Percentiles rank a stretch among this genome's conserved stretches.
Conservation (phyloP, 2,329 filamentous ascomycete species). For the Epichloe coenophiala region DNA sequence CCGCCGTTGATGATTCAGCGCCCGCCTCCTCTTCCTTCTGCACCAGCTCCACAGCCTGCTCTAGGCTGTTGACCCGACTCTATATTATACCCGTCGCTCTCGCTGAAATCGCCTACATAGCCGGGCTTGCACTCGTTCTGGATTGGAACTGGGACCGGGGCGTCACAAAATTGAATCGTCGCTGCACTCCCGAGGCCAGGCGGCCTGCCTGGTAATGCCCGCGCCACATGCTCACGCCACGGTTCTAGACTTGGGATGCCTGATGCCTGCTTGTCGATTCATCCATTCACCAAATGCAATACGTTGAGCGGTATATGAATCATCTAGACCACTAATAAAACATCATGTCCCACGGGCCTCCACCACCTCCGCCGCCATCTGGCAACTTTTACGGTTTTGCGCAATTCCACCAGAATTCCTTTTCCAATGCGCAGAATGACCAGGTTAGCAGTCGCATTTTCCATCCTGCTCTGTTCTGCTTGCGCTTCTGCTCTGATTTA, state of each 20-base stretch:
- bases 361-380: constrained; percentile 3
- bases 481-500: background rate
- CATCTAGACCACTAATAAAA: background rate
- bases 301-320: background rate
- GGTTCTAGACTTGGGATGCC: background rate
- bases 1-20: no score
- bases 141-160: no score
- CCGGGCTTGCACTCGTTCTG: background rate
- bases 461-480: background rate
- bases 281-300: constrained; percentile 1
- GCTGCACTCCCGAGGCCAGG: background rate
- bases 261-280: background rate
- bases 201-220: constrained; percentile 4
- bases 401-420: constrained; percentile 1
- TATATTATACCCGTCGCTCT: background rate
- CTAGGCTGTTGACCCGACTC: background rate
- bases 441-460: constrained; percentile 2
- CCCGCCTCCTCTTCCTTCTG: background rate
- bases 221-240: constrained; percentile 2
- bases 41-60: background rate
- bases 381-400: constrained; percentile 4
- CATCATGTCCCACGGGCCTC: constrained; percentile 6
- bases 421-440: constrained; percentile 2
- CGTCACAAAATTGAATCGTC: background rate
- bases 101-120: background rate